Conservation (phyloP, 1,139 yeast species). For the Geotrichum siamense region DNA sequence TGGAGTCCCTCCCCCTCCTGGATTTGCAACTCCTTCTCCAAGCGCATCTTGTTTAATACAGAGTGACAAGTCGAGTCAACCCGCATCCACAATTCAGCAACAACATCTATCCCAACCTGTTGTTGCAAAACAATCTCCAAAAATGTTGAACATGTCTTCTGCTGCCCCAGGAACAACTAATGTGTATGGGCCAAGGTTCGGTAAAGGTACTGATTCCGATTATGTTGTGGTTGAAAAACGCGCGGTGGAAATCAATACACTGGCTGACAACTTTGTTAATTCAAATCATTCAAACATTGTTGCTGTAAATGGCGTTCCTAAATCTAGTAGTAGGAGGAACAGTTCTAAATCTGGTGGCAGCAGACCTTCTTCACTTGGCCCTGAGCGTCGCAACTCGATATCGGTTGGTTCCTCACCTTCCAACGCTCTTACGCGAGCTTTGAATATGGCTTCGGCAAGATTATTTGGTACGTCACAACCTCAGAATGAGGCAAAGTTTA, state of each 20-base stretch:
- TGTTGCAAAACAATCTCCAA: neutral
- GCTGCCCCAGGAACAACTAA: neutral
- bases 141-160: neutral
- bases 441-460: slow-evolving; percentile 81
- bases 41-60: slow-evolving; percentile 24
- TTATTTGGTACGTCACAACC: slow-evolving; percentile 55
- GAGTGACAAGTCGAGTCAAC: slow-evolving; percentile 3
- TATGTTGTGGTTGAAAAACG: slow-evolving; percentile 93
- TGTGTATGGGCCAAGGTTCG: neutral
- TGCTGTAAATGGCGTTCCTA: neutral
- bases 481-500: slow-evolving; percentile 8
- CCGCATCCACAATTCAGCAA: neutral
- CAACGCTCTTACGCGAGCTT: slow-evolving; percentile 79
- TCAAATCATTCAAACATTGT: slow-evolving; percentile 14
- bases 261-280: slow-evolving; percentile 75
- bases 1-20: slow-evolving; percentile 3
- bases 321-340: slow-evolving; percentile 8
- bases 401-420: slow-evolving; percentile 63
- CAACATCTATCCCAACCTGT: too few relatives aligned
- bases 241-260: slow-evolving; percentile 88
- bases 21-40: slow-evolving; percentile 24
- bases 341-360: slow-evolving; percentile 9
- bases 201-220: slow-evolving; percentile 41
- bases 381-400: slow-evolving; percentile 28
- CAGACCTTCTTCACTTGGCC: neutral